phyloP scores from a whole-genome alignment of 2,329 filamentous ascomycete genomes.

The Parascedosporium putredinis region DNA sequence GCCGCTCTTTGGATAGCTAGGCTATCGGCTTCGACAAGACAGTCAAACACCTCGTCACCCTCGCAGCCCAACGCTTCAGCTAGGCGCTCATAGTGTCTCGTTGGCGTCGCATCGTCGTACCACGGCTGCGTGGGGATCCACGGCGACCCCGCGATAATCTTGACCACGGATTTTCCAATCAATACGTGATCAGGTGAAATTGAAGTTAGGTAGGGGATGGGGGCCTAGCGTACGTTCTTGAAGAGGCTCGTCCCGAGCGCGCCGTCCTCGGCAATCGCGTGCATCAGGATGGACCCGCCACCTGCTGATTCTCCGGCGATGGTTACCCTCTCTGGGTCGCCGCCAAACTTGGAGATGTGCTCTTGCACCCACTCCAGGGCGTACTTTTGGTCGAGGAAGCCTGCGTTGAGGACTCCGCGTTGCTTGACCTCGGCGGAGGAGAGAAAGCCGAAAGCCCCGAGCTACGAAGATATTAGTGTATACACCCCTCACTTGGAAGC shows the following conservation, averaged over 20 bases:
- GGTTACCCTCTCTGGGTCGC: conserved; percentile 39
- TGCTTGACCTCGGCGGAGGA: conserved; percentile 29
- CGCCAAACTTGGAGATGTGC: conserved; percentile 41
- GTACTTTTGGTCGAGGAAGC: conserved; percentile 39
- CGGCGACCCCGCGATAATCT: conserved; percentile 26
- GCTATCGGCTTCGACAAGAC: conserved; percentile 23
- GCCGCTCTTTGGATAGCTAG: conserved; percentile 25
- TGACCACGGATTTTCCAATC: background rate
- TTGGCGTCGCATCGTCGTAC: conserved; percentile 21
- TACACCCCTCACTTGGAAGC: too few relatives aligned
- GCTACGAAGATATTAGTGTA: conserved; percentile 8
- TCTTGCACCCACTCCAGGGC: conserved; percentile 42
- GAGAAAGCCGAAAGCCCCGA: conserved; percentile 35
- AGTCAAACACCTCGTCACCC: conserved; percentile 17
- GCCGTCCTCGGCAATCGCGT: conserved; percentile 33
- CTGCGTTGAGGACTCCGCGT: conserved; percentile 32
- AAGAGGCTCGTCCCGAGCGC: conserved; percentile 34
- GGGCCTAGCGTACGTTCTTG: conserved; percentile 17
- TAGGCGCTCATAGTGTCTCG: conserved; percentile 22
- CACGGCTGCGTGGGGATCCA: conserved; percentile 44
- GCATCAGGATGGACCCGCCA: conserved; percentile 35
- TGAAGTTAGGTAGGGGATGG: too few relatives aligned
- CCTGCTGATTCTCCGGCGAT: conserved; percentile 45
- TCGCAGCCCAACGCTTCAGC: conserved; percentile 23
- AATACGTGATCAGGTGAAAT: background rate